phyloP scores from a whole-genome alignment of 1,284 basidiomycete genomes.

The Meira miltonrushii region DNA sequence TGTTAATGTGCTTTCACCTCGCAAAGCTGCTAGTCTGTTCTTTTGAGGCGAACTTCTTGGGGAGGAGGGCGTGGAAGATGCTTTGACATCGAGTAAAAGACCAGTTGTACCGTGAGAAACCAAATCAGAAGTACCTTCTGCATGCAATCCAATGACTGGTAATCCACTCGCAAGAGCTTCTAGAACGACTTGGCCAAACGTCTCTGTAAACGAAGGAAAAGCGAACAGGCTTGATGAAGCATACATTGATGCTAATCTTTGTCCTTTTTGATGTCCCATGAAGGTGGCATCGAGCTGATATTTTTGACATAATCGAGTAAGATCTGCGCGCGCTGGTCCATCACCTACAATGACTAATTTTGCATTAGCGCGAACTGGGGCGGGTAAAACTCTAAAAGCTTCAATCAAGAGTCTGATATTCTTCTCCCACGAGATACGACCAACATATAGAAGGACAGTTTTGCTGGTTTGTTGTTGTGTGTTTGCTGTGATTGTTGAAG shows the following conservation, averaged over 20 bases:
- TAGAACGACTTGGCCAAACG: constrained; percentile 60
- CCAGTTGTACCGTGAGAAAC: constrained; percentile 57
- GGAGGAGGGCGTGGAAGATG: background rate
- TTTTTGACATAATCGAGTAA: constrained; percentile 55
- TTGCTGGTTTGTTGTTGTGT: constrained; percentile 23
- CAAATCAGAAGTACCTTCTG: constrained; percentile 61
- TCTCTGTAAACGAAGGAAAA: constrained; percentile 60
- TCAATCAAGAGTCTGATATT: constrained; percentile 60
- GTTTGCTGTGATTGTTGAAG: background rate
- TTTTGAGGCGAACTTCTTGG: background rate
- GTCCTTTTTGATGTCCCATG: constrained; percentile 57
- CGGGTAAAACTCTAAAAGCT: constrained; percentile 54
- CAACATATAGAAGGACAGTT: constrained; percentile 54
- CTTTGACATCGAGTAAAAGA: constrained; percentile 49
- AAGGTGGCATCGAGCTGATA: constrained; percentile 57
- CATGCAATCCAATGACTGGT: constrained; percentile 60
- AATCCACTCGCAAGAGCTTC: constrained; percentile 60
- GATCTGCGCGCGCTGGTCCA: constrained; percentile 57
- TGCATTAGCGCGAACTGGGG: constrained; percentile 42
- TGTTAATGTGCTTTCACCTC: constrained; percentile 13
- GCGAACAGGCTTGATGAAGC: constrained; percentile 60
- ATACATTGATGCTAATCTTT: constrained; percentile 53
- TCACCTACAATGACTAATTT: constrained; percentile 61
- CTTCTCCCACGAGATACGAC: constrained; percentile 59
- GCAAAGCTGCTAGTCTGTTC: constrained; percentile 4